These are phyloP conservation scores for Rosellinia necatrix DNA, from an alignment of 2,329 filamentous ascomycete genomes.

Conservation along the genomic window DNA sequence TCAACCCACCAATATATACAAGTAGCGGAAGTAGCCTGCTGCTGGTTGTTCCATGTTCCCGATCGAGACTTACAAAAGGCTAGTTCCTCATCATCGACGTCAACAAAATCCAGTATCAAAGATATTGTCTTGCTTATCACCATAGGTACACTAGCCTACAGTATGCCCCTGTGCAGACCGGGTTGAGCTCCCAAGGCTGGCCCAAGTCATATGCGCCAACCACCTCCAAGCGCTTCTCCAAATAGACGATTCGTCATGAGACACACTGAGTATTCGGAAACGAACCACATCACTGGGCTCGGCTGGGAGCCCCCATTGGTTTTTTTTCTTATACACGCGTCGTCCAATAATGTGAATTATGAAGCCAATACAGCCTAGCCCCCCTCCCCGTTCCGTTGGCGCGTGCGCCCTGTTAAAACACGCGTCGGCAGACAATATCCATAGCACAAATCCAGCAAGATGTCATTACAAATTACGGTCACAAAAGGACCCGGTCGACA, in stretches of 20 bases:
- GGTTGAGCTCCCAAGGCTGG: too few relatives aligned
- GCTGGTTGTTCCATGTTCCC: too few relatives aligned
- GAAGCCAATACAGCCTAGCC: constrained; percentile 10
- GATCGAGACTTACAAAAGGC: too few relatives aligned
- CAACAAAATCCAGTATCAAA: too few relatives aligned
- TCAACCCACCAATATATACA: too few relatives aligned
- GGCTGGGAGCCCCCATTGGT: not conserved
- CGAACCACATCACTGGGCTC: not conserved
- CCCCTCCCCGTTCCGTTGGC: not conserved
- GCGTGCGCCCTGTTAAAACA: not conserved
- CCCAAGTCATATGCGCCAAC: too few relatives aligned
- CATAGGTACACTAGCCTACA: too few relatives aligned
- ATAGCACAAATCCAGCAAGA: constrained; percentile 16
- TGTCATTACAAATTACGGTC: constrained; percentile 37
- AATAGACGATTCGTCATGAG: not conserved
- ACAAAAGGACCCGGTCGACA: constrained; percentile 22
- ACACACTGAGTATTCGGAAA: not conserved
- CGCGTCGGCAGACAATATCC: constrained; percentile 4
- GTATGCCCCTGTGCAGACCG: too few relatives aligned
- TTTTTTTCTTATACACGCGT: constrained; percentile 22
- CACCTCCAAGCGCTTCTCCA: too few relatives aligned
- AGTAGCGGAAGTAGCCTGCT: too few relatives aligned
- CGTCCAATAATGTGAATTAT: constrained; percentile 13
- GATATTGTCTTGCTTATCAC: too few relatives aligned
- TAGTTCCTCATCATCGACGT: too few relatives aligned